A percentile compares a stretch with the other conserved stretches of the same genome.
These are phyloP conservation scores for Fusarium sp. DNA, from an alignment of 2,329 filamentous ascomycete genomes.

Conservation along the genomic window DNA sequence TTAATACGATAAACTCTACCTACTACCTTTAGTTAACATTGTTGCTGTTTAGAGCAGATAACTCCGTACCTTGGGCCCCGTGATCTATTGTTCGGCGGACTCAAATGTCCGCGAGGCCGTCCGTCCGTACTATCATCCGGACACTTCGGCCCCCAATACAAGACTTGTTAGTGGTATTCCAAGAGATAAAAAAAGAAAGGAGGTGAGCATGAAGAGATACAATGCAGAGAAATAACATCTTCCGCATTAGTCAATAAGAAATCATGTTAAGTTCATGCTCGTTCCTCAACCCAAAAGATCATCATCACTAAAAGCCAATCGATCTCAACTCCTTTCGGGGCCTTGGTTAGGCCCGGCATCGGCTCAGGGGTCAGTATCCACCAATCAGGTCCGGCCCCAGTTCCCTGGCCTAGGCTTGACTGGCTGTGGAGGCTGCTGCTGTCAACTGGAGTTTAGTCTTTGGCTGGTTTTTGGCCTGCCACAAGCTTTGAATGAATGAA, in stretches of 20 bases:
- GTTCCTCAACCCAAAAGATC: conserved; percentile 4
- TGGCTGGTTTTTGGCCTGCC: conserved; percentile 20
- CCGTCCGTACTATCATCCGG: conserved; percentile 1
- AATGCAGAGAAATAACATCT: neutral
- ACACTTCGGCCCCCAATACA: neutral
- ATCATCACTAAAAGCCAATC: conserved; percentile 9
- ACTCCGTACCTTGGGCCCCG: too few relatives aligned
- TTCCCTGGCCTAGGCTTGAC: neutral
- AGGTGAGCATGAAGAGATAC: neutral
- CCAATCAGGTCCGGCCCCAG: conserved; percentile 11
- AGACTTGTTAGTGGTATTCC: neutral
- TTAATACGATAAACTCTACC: neutral
- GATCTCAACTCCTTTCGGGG: conserved; percentile 4
- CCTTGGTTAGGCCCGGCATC: neutral
- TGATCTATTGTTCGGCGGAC: conserved; percentile 1
- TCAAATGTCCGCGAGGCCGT: conserved; percentile 8
- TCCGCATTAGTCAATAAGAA: conserved; percentile 4
- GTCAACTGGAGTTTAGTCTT: neutral
- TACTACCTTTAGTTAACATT: too few relatives aligned
- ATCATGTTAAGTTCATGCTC: conserved; percentile 1
- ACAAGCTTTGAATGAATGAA: conserved; percentile 12
- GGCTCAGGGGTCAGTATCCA: conserved; percentile 30
- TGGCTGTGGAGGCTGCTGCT: conserved; percentile 8
- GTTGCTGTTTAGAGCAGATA: neutral
- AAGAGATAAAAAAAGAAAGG: neutral